Conservation (phyloP, 2,329 filamentous ascomycete species). For the Anthostomella pinea region DNA sequence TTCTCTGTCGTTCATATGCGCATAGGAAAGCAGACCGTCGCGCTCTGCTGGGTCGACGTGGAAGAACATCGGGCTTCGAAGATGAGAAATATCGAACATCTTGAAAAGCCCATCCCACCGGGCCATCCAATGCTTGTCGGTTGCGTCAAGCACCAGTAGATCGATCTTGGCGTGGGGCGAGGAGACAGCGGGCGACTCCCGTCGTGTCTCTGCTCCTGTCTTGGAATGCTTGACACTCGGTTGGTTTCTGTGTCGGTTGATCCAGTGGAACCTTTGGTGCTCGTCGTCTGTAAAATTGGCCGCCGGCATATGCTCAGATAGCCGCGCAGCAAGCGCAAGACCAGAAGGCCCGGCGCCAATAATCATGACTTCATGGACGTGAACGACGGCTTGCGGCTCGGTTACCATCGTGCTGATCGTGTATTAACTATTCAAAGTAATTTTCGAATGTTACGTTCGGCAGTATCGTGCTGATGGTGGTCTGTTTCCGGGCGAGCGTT, state of each 20-base stretch:
- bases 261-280: slow-evolving; percentile 78
- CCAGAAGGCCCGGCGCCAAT: slow-evolving; percentile 74
- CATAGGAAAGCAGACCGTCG: slow-evolving; percentile 69
- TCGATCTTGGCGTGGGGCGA: slow-evolving; percentile 20
- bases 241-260: slow-evolving; percentile 60
- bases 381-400: slow-evolving; percentile 18
- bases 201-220: slow-evolving; percentile 35
- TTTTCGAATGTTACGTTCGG: no score
- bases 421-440: no score
- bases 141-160: slow-evolving; percentile 66
- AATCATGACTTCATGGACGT: slow-evolving; percentile 65
- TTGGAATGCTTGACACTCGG: slow-evolving; percentile 55
- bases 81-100: slow-evolving; percentile 65
- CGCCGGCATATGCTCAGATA: slow-evolving; percentile 70
- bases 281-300: slow-evolving; percentile 83
- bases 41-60: slow-evolving; percentile 74
- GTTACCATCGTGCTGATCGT: slow-evolving; percentile 11
- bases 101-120: slow-evolving; percentile 70
- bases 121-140: slow-evolving; percentile 62
- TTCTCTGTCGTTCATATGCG: slow-evolving; percentile 58
- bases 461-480: no score
- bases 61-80: slow-evolving; percentile 81
- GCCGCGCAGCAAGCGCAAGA: slow-evolving; percentile 68
- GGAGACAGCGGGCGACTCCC: slow-evolving; percentile 28
- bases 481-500: no score